Percentiles rank a stretch among this genome's conserved stretches.
Evolutionary conservation across 768 basidiomycete genomes (phyloP).

Genomic region (Russula earlei): DNA sequence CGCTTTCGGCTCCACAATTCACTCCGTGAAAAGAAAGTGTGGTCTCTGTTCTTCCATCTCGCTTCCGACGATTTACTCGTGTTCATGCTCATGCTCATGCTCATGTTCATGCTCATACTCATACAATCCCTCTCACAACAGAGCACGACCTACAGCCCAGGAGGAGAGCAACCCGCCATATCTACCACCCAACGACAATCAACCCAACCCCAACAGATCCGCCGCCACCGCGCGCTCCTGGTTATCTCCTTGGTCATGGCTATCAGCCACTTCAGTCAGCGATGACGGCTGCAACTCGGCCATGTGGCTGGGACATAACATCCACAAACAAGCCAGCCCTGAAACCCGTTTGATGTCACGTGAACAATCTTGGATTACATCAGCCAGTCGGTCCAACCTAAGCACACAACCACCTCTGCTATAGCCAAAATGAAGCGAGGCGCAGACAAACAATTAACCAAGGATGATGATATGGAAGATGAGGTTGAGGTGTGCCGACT

Average conservation of each 20-base stretch:
- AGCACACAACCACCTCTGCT: no score
- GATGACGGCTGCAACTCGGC: no score
- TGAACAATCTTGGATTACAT: no score
- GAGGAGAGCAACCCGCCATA: no score
- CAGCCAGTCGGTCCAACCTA: background rate
- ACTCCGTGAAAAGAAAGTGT: background rate
- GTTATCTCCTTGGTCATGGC: background rate
- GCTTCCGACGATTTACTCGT: background rate
- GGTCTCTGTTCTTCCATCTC: background rate
- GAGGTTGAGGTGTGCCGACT: slow-evolving; percentile 26
- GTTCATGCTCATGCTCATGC: no score
- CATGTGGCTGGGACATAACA: no score
- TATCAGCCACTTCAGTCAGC: background rate
- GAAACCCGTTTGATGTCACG: no score
- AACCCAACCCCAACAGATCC: background rate
- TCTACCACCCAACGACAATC: no score
- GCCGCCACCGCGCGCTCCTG: no score
- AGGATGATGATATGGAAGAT: slow-evolving; percentile 40
- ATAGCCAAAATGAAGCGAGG: slow-evolving; percentile 56
- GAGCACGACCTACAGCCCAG: no score
- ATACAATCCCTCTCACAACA: no score
- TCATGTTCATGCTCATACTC: no score
- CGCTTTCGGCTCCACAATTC: slow-evolving; percentile 9
- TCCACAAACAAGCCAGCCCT: background rate
- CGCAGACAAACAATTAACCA: slow-evolving; percentile 63